Conservation (phyloP, 1,284 basidiomycete species). For the Leccinum subrobustum region DNA sequence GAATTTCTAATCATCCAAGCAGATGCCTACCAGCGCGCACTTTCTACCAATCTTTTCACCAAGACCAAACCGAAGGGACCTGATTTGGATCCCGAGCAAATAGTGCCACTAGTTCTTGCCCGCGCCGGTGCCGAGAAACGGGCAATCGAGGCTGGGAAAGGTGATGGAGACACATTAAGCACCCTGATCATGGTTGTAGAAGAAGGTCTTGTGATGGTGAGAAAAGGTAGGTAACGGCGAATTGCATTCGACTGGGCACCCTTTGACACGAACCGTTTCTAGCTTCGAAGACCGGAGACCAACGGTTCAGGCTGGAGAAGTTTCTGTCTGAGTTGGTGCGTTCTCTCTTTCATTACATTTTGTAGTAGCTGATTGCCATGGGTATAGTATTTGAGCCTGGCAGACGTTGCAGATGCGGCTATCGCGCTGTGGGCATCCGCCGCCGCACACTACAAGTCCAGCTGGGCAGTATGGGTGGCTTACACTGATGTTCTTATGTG, state of each 20-base stretch:
- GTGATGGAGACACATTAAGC: conserved; percentile 48
- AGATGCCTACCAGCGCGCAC: conserved; percentile 61
- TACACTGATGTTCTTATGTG: conserved; percentile 71
- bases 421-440: conserved; percentile 62
- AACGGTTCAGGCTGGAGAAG: conserved; percentile 75
- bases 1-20: conserved; percentile 8
- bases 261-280: conserved; percentile 4
- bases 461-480: conserved; percentile 66
- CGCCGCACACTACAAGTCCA: conserved; percentile 63
- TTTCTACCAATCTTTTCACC: conserved; percentile 53
- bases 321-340: conserved; percentile 73
- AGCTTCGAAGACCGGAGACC: conserved; percentile 51
- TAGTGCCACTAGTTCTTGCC: conserved; percentile 66
- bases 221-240: conserved; percentile 43
- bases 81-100: conserved; percentile 56
- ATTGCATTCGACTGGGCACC: background rate
- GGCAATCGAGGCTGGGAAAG: conserved; percentile 42
- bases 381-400: conserved; percentile 46
- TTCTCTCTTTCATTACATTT: conserved; percentile 13
- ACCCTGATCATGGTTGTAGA: conserved; percentile 56
- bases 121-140: conserved; percentile 66
- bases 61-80: conserved; percentile 20
- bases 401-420: conserved; percentile 51
- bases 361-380: conserved; percentile 3
- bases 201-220: conserved; percentile 58